Conservation (phyloP, 2,329 filamentous ascomycete species). For the Trichophyton verrucosum region DNA sequence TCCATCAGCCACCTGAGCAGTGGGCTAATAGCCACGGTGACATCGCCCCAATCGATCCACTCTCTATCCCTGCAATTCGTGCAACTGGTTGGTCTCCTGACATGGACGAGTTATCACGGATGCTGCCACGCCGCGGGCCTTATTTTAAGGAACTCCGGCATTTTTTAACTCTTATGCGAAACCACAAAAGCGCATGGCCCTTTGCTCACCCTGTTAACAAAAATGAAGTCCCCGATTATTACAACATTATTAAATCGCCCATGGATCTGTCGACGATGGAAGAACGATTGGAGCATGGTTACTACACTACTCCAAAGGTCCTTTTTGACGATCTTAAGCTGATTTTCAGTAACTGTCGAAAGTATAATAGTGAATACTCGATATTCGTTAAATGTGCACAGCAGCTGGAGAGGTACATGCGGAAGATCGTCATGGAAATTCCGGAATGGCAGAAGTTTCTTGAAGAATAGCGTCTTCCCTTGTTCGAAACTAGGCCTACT, state of each 20-base stretch:
- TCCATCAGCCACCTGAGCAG: constrained; percentile 72
- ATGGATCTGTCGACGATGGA: constrained; percentile 98
- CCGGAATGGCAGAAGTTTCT: constrained; percentile 61
- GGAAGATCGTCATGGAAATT: constrained; percentile 77
- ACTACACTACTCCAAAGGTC: constrained; percentile 86
- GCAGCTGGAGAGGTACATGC: constrained; percentile 90
- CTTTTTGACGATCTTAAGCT: constrained; percentile 80
- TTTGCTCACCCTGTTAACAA: constrained; percentile 88
- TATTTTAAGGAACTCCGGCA: constrained; percentile 91
- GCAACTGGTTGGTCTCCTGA: constrained; percentile 90
- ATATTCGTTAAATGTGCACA: constrained; percentile 91
- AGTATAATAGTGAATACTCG: constrained; percentile 92
- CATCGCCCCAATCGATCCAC: constrained; percentile 62
- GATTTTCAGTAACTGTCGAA: constrained; percentile 87
- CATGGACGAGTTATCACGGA: constrained; percentile 92
- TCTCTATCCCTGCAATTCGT: constrained; percentile 76
- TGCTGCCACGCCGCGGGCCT: constrained; percentile 88
- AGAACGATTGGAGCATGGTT: constrained; percentile 80
- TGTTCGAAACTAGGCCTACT: not conserved
- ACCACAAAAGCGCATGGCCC: constrained; percentile 85
- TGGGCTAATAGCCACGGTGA: constrained; percentile 59
- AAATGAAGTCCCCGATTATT: constrained; percentile 94
- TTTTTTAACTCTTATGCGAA: constrained; percentile 87
- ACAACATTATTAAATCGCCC: constrained; percentile 98
- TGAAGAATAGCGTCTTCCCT: constrained; percentile 5